These are phyloP conservation scores for Claviceps pazoutovae DNA, from an alignment of 2,329 filamentous ascomycete genomes.

Conservation along the genomic window DNA sequence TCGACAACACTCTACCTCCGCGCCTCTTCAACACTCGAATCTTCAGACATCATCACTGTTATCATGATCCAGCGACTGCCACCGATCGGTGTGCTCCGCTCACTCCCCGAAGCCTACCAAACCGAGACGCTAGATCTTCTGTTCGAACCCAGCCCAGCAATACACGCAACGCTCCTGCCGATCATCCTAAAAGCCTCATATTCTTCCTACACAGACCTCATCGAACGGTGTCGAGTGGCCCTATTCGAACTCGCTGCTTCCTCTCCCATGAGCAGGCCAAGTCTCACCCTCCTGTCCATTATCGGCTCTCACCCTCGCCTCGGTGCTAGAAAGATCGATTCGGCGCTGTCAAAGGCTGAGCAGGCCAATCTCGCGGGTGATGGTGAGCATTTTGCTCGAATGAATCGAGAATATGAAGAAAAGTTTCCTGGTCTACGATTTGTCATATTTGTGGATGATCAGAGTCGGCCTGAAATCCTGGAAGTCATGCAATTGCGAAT, in stretches of 20 bases:
- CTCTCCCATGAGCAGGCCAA: constrained; percentile 30
- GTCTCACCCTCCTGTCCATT: constrained; percentile 50
- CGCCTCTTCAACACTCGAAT: background rate
- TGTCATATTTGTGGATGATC: constrained; percentile 83
- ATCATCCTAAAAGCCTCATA: constrained; percentile 45
- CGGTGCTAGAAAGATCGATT: constrained; percentile 70
- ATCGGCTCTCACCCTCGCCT: constrained; percentile 72
- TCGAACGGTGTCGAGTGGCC: constrained; percentile 49
- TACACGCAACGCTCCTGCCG: constrained; percentile 60
- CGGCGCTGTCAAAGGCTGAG: constrained; percentile 64
- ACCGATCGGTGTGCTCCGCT: constrained; percentile 38
- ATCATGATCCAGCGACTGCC: constrained; percentile 32
- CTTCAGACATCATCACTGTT: background rate
- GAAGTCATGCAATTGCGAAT: constrained; percentile 68
- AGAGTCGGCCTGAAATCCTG: constrained; percentile 62
- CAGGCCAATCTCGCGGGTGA: constrained; percentile 59
- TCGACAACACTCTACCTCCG: background rate
- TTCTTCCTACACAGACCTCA: constrained; percentile 53
- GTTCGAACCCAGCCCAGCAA: constrained; percentile 67
- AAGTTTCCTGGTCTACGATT: constrained; percentile 72
- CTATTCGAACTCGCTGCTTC: constrained; percentile 46
- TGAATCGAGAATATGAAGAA: constrained; percentile 73
- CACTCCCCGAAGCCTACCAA: constrained; percentile 40
- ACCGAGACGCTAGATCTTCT: constrained; percentile 56
- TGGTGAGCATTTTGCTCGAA: constrained; percentile 43